Percentiles rank a stretch among this genome's conserved stretches.
Evolutionary conservation across 2,329 filamentous ascomycete species (phyloP).

Genomic region (Pseudogymnoascus sp.): DNA sequence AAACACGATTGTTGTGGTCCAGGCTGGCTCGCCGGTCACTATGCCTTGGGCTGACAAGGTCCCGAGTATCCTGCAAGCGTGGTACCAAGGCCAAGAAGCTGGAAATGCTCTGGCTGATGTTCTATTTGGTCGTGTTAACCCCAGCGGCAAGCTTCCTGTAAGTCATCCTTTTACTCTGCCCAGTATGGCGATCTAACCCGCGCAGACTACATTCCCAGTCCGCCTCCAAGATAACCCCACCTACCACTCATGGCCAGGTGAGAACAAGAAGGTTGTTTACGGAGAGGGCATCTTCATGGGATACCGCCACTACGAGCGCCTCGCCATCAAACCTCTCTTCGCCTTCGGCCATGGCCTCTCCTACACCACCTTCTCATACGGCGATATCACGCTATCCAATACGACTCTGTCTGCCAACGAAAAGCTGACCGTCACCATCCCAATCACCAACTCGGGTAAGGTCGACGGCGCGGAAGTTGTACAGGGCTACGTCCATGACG

Average conservation of each 20-base stretch:
- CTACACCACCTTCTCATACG: conserved; percentile 62
- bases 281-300: conserved; percentile 67
- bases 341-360: conserved; percentile 67
- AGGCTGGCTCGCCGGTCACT: conserved; percentile 58
- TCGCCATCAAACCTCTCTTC: conserved; percentile 52
- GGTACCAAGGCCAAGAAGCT: conserved; percentile 63
- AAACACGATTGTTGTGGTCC: conserved; percentile 58
- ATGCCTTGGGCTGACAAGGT: conserved; percentile 63
- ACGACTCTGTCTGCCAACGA: conserved; percentile 32
- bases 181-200: conserved; percentile 10
- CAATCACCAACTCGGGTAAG: conserved; percentile 51
- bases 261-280: conserved; percentile 59
- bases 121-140: conserved; percentile 53
- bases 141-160: conserved; percentile 57
- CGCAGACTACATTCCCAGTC: conserved; percentile 55
- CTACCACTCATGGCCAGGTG: conserved; percentile 64
- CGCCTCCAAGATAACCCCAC: conserved; percentile 58
- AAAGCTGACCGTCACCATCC: conserved; percentile 31
- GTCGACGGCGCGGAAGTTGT: conserved; percentile 54
- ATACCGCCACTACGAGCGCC: conserved; percentile 63
- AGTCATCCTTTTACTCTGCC: conserved; percentile 9
- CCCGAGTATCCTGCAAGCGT: conserved; percentile 59
- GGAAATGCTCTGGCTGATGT: conserved; percentile 61
- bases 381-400: conserved; percentile 42
- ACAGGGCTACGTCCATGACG: conserved; percentile 59